These are phyloP conservation scores for Cladosporium oxysporum DNA, from an alignment of 2,329 filamentous ascomycete genomes.

Conservation along the genomic window DNA sequence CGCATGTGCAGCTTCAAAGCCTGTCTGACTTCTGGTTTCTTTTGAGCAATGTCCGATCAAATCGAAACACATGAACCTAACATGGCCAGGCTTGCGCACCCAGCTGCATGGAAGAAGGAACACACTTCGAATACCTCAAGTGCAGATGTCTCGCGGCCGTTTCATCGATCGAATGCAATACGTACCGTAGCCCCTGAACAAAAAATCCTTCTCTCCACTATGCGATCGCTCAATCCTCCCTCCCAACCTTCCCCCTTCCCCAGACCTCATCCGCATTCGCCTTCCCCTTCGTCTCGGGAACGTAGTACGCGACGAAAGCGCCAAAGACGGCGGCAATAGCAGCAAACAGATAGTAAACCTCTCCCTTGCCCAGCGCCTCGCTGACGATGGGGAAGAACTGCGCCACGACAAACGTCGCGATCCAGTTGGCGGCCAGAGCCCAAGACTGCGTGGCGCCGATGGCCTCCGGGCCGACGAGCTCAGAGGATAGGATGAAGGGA, in stretches of 20 bases:
- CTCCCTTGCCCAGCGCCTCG: constrained; percentile 73
- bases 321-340: constrained; percentile 68
- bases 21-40: neutral
- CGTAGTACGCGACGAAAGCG: constrained; percentile 69
- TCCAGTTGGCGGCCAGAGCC: constrained; percentile 82
- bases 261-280: constrained; percentile 86
- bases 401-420: constrained; percentile 87
- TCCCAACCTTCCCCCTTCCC: constrained; percentile 50
- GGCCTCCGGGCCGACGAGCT: constrained; percentile 86
- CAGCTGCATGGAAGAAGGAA: no score
- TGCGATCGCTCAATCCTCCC: constrained; percentile 8
- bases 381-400: constrained; percentile 94
- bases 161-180: neutral
- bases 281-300: constrained; percentile 89
- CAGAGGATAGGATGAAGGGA: constrained; percentile 89
- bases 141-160: neutral
- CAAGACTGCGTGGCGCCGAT: constrained; percentile 90
- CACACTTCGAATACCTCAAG: neutral
- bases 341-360: constrained; percentile 91
- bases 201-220: neutral
- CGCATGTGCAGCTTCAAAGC: neutral
- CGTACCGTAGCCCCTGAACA: neutral
- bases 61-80: no score
- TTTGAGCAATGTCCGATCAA: neutral
- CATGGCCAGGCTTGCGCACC: no score